Evolutionary conservation across 2,329 filamentous ascomycete genomes (phyloP), one percentile per base, ranked within the genome.

Genomic region (Fusarium abutilonis): DNA sequence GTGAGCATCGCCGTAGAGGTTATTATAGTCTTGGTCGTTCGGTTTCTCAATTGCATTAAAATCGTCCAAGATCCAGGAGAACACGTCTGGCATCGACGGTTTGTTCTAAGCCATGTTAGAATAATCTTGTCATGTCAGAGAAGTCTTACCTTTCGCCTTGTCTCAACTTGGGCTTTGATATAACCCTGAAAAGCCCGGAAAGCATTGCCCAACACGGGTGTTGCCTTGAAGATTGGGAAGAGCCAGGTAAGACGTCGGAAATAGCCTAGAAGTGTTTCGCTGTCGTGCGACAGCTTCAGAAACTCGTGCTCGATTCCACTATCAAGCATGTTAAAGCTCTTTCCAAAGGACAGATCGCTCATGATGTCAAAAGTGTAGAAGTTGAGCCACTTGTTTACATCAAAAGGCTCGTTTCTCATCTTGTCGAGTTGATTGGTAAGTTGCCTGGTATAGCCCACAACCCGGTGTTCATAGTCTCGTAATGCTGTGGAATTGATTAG

Each of bases 291-390:
- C 1, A 61, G 28, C 1, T 15, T 35, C 9, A 64, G 21, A 23
- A 56, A 56, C 1, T 52, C 0, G 15, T 66, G 59, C 3, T 49
- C 39, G 0, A 52, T n/a, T 1, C 63, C 59, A 0, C 15, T 29
- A 6, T 6, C 29, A 4, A 66, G 38, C 49, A 64, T 53, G 2
- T 64, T 9, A 6, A 66, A 66, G 28, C 60, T 61, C 2, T 56
- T 64, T 0, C 63, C 63, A 13, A 66, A 66, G 0, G 63, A 52
- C 0, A 66, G 56, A 4, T 66, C 56, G 0, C 59, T 59, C 46
- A 66, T 62, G 6, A 66, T 59, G 2, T 66, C 63, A 2, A 66
- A 66, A 0, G 51, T 51, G 32, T 58, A 66, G 1, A 58, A 66
- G 32, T 61, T 55, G 1, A 54, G 44, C 63, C 63, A 66, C 2